Conservation (phyloP, 1,284 basidiomycete genomes). For the Fistulinella cinereoalba region DNA sequence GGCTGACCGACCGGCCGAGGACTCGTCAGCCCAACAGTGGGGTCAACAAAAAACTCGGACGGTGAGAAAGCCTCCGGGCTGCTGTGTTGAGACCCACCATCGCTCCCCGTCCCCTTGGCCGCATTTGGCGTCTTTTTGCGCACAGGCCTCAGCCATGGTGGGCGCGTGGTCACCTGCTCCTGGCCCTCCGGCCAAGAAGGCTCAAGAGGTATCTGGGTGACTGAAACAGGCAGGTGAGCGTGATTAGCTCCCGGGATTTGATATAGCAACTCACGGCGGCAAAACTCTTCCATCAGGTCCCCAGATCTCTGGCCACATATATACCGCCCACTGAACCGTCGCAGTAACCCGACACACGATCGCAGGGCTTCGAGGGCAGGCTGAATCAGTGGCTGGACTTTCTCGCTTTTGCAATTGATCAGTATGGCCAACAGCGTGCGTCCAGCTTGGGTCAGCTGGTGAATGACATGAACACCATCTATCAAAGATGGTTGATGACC, state of each 20-base stretch:
- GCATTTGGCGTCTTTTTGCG: slow-evolving; percentile 65
- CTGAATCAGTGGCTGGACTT: slow-evolving; percentile 69
- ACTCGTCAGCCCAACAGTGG: slow-evolving; percentile 21
- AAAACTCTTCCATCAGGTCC: slow-evolving; percentile 90
- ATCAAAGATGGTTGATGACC: slow-evolving; percentile 14
- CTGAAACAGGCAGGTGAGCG: slow-evolving; percentile 42
- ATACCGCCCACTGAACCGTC: slow-evolving; percentile 78
- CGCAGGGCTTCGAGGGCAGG: slow-evolving; percentile 79
- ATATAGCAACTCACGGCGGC: slow-evolving; percentile 65
- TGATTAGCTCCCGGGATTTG: not conserved
- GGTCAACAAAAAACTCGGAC: slow-evolving; percentile 56
- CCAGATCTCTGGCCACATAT: slow-evolving; percentile 84
- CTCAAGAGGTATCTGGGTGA: slow-evolving; percentile 85
- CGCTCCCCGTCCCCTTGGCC: slow-evolving; percentile 36
- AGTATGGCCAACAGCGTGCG: slow-evolving; percentile 83
- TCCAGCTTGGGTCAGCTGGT: slow-evolving; percentile 90
- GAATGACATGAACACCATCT: slow-evolving; percentile 92
- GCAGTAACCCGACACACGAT: slow-evolving; percentile 78
- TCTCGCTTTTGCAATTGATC: slow-evolving; percentile 72
- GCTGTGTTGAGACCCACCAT: slow-evolving; percentile 53
- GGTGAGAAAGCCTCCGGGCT: slow-evolving; percentile 64
- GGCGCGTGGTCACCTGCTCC: slow-evolving; percentile 52
- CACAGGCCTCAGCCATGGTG: slow-evolving; percentile 85
- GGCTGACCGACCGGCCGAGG: slow-evolving; percentile 19
- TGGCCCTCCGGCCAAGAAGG: slow-evolving; percentile 50